phyloP scores from a whole-genome alignment of 331 rosid species.

The Malus hybrid region DNA sequence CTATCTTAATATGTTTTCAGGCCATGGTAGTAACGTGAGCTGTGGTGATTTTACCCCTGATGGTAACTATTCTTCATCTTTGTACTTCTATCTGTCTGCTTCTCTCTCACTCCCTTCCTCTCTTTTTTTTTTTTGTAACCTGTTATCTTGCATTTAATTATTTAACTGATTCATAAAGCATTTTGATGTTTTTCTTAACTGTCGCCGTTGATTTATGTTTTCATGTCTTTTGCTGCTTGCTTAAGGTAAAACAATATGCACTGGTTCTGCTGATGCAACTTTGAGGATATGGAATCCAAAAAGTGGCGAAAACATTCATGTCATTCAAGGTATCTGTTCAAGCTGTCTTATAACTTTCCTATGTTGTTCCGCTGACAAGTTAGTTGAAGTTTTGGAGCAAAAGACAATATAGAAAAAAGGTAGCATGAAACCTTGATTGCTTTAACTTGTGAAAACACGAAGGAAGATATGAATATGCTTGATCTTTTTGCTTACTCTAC shows the following conservation, averaged over 20 bases:
- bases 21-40: constrained; percentile 65
- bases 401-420: neutral
- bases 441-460: neutral
- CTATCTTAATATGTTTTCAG: constrained; percentile 53
- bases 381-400: neutral
- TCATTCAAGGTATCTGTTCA: constrained; percentile 51
- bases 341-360: constrained; percentile 1
- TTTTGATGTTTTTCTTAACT: neutral
- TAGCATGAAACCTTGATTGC: neutral
- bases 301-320: constrained; percentile 72
- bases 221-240: constrained; percentile 16
- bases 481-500: neutral
- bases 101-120: neutral
- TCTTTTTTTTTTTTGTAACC: neutral
- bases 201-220: neutral
- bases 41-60: constrained; percentile 96
- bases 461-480: neutral
- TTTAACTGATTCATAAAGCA: neutral
- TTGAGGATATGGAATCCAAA: constrained; percentile 90
- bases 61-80: constrained; percentile 48
- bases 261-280: constrained; percentile 90
- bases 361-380: neutral
- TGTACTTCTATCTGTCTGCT: neutral
- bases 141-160: neutral
- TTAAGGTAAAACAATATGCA: constrained; percentile 74